A percentile compares a stretch with the other conserved stretches of the same genome.
Conservation (phyloP, 495 filamentous ascomycete species). For the Neurospora sp. region DNA sequence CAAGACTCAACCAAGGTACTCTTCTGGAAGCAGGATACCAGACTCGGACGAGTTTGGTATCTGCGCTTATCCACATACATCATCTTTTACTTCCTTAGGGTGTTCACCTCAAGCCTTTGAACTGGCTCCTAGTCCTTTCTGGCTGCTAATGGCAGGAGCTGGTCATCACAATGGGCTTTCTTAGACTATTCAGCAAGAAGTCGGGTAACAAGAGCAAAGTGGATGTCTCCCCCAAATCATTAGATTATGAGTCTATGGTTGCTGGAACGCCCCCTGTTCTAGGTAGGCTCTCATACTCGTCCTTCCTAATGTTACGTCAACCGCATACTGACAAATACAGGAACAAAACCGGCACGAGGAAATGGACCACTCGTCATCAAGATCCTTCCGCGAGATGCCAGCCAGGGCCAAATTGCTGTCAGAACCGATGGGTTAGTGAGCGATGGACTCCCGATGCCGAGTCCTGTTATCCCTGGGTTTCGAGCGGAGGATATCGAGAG, state of each 20-base stretch:
- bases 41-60: background rate
- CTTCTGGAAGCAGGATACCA: background rate
- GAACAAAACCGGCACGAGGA: slow-evolving; percentile 20
- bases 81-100: background rate
- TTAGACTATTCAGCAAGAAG: slow-evolving; percentile 30
- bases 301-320: slow-evolving; percentile 13
- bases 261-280: slow-evolving; percentile 18
- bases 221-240: slow-evolving; percentile 15
- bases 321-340: slow-evolving; percentile 18
- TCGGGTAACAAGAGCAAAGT: slow-evolving; percentile 13
- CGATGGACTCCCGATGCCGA: background rate
- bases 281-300: slow-evolving; percentile 24
- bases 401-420: slow-evolving; percentile 10
- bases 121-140: background rate
- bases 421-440: background rate
- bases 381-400: slow-evolving; percentile 19
- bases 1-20: background rate
- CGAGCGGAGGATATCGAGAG: slow-evolving; percentile 17
- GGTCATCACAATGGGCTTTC: slow-evolving; percentile 29
- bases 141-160: slow-evolving; percentile 14
- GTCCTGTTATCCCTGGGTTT: slow-evolving; percentile 19
- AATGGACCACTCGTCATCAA: slow-evolving; percentile 20
- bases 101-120: background rate
- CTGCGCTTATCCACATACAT: background rate
- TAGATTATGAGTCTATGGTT: slow-evolving; percentile 19